These are phyloP conservation scores for Dactylella cylindrospora DNA, from an alignment of 2,329 filamentous ascomycete genomes.

Conservation along the genomic window DNA sequence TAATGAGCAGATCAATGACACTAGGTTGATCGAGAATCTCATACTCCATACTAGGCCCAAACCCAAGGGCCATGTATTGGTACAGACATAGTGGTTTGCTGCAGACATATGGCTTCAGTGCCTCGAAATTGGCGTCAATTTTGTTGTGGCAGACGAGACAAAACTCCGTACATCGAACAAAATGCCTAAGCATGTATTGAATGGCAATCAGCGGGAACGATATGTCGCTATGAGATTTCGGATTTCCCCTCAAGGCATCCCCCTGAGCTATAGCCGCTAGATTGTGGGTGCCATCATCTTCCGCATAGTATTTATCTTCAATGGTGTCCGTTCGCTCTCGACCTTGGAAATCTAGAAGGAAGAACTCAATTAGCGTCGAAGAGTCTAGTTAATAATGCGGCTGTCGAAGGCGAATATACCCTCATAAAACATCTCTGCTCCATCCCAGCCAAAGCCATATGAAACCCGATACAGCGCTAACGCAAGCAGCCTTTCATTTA, in stretches of 20 bases:
- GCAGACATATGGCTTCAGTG: conserved; percentile 79
- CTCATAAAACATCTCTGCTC: conserved; percentile 64
- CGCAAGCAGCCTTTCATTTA: conserved; percentile 65
- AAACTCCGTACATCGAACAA: conserved; percentile 80
- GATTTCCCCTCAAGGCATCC: conserved; percentile 4
- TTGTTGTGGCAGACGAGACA: conserved; percentile 80
- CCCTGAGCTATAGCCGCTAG: conserved; percentile 18
- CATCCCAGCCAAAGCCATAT: conserved; percentile 64
- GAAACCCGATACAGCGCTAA: conserved; percentile 63
- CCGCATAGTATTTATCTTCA: conserved; percentile 53
- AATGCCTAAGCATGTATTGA: conserved; percentile 69
- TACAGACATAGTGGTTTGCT: conserved; percentile 73
- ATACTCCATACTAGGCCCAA: conserved; percentile 81
- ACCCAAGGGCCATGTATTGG: conserved; percentile 83
- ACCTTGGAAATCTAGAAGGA: conserved; percentile 46
- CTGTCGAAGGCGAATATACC: conserved; percentile 49
- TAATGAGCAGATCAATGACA: conserved; percentile 81
- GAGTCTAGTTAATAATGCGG: neutral
- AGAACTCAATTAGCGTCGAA: neutral
- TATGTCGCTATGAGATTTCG: conserved; percentile 49
- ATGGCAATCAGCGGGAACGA: conserved; percentile 60
- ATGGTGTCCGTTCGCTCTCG: conserved; percentile 47
- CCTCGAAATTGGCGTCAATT: conserved; percentile 65
- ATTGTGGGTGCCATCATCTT: conserved; percentile 12
- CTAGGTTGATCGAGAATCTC: conserved; percentile 77